Conservation (phyloP, 2,329 filamentous ascomycete genomes). For the Xylaria sp. region DNA sequence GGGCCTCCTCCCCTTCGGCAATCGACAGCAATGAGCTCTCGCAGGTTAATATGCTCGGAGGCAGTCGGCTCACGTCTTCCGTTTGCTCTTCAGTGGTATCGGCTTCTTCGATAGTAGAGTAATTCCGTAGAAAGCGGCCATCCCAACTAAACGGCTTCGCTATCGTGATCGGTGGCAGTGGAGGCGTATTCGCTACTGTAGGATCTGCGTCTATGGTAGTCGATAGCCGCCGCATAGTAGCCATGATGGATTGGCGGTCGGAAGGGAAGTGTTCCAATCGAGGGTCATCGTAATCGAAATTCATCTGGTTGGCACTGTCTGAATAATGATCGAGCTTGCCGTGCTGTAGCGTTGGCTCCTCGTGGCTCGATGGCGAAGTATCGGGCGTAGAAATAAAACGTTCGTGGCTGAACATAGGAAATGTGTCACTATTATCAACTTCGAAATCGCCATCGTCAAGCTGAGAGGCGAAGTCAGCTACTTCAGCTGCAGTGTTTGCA, state of each 20-base stretch:
- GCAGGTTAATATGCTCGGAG: slow-evolving; percentile 8
- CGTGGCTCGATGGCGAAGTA: slow-evolving; percentile 4
- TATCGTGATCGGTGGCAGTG: slow-evolving; percentile 29
- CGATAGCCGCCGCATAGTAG: slow-evolving; percentile 41
- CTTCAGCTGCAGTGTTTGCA: slow-evolving; percentile 51
- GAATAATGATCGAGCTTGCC: background rate
- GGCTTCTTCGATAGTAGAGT: background rate
- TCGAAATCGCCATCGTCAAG: slow-evolving; percentile 40
- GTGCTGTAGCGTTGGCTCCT: background rate
- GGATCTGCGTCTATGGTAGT: slow-evolving; percentile 37
- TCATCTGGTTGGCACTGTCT: slow-evolving; percentile 9
- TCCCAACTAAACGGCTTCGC: background rate
- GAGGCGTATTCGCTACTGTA: slow-evolving; percentile 29
- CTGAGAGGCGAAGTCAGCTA: slow-evolving; percentile 48
- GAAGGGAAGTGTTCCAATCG: slow-evolving; percentile 40
- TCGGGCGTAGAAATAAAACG: slow-evolving; percentile 27
- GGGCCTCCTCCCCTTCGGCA: slow-evolving; percentile 33
- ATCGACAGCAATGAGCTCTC: slow-evolving; percentile 34
- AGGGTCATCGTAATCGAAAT: slow-evolving; percentile 39
- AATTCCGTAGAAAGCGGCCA: background rate
- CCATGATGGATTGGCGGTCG: slow-evolving; percentile 40
- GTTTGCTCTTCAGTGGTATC: slow-evolving; percentile 4
- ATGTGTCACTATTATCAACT: slow-evolving; percentile 20
- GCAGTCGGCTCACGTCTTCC: background rate
- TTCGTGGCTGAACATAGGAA: slow-evolving; percentile 40